phyloP scores from a whole-genome alignment of 2,329 filamentous ascomycete species.

The Alternaria brassicae region DNA sequence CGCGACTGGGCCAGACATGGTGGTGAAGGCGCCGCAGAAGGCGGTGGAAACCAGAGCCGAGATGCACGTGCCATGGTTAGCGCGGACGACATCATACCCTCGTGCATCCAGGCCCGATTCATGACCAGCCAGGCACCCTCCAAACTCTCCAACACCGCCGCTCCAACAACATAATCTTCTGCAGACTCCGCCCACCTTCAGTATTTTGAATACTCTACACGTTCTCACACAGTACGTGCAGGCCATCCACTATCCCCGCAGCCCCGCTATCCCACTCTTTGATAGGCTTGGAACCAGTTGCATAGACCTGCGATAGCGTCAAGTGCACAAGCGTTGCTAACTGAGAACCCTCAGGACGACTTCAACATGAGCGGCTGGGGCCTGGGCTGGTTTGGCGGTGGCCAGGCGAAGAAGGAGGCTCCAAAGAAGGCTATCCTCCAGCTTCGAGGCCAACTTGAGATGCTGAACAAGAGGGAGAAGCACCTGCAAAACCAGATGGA shows the following conservation, averaged over 20 bases:
- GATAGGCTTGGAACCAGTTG: conserved; percentile 18
- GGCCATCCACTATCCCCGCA: conserved; percentile 15
- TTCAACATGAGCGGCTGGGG: conserved; percentile 55
- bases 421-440: conserved; percentile 96
- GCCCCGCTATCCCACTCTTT: conserved; percentile 26
- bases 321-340: conserved; percentile 5
- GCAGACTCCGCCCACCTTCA: neutral
- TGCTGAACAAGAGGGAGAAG: conserved; percentile 95
- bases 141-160: conserved; percentile 19
- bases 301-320: conserved; percentile 1
- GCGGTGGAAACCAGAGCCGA: conserved; percentile 22
- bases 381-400: conserved; percentile 85
- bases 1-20: conserved; percentile 62
- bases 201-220: neutral
- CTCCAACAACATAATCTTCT: conserved; percentile 14
- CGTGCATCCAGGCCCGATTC: conserved; percentile 27
- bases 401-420: conserved; percentile 84
- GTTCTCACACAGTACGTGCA: conserved; percentile 21
- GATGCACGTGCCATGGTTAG: conserved; percentile 28
- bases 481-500: conserved; percentile 91
- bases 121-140: conserved; percentile 27
- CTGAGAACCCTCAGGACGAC: neutral
- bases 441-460: conserved; percentile 88
- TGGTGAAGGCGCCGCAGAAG: conserved; percentile 7
- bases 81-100: conserved; percentile 37